phyloP scores from a whole-genome alignment of 2,329 filamentous ascomycete species.

The Metarhizium humberi region DNA sequence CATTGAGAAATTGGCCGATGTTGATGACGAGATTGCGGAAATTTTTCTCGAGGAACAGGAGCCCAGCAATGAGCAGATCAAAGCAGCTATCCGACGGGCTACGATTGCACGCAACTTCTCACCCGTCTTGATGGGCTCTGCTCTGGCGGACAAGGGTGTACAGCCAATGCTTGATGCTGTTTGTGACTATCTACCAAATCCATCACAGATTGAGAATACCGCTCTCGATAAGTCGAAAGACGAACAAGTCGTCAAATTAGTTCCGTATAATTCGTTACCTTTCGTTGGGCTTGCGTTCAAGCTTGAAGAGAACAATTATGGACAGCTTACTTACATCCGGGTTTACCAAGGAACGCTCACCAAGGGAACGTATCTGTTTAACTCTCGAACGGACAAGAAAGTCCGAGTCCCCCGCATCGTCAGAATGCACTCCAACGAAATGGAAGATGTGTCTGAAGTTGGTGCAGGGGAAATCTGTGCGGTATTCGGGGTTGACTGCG shows the following conservation, averaged over 20 bases:
- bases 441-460: slow-evolving; percentile 92
- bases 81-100: slow-evolving; percentile 80
- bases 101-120: slow-evolving; percentile 88
- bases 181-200: slow-evolving; percentile 92
- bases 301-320: slow-evolving; percentile 97
- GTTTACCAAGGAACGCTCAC: slow-evolving; percentile 90
- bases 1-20: slow-evolving; percentile 92
- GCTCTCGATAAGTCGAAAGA: slow-evolving; percentile 74
- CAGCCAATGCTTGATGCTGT: slow-evolving; percentile 97
- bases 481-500: slow-evolving; percentile 95
- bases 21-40: slow-evolving; percentile 96
- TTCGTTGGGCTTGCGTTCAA: slow-evolving; percentile 98
- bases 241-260: slow-evolving; percentile 75
- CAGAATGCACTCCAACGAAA: slow-evolving; percentile 98
- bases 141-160: slow-evolving; percentile 86
- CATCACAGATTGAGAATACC: slow-evolving; percentile 77
- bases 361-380: slow-evolving; percentile 87
- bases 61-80: slow-evolving; percentile 75
- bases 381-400: slow-evolving; percentile 89
- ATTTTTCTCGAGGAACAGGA: slow-evolving; percentile 81
- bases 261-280: slow-evolving; percentile 87
- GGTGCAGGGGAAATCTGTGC: slow-evolving; percentile 97
- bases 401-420: slow-evolving; percentile 95
- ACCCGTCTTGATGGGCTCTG: slow-evolving; percentile 93
- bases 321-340: slow-evolving; percentile 94